phyloP scores from a whole-genome alignment of 345 rosid species.

The Gossypium mustelinum region DNA sequence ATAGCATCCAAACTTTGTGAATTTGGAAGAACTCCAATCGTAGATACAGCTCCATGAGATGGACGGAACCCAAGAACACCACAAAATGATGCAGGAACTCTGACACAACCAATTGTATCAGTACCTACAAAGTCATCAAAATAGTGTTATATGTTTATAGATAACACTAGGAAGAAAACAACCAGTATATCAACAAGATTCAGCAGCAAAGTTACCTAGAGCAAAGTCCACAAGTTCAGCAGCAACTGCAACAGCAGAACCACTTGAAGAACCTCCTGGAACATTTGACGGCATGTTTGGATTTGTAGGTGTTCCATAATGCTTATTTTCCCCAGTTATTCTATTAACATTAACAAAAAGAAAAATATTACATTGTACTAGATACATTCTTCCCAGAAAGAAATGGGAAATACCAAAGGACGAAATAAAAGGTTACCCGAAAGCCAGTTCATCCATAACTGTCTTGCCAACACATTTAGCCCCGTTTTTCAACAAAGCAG shows the following conservation, averaged over 20 bases:
- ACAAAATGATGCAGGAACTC: conserved; percentile 88
- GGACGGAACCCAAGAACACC: conserved; percentile 88
- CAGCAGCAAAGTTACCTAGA: conserved; percentile 46
- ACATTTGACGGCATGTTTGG: conserved; percentile 58
- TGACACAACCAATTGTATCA: conserved; percentile 70
- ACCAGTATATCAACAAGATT: background rate
- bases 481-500: conserved; percentile 67
- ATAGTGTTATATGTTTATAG: conserved; percentile 3
- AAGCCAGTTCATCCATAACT: conserved; percentile 72
- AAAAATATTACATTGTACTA: background rate
- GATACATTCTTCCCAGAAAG: background rate
- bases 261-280: conserved; percentile 93
- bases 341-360: conserved; percentile 27
- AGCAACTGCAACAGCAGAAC: conserved; percentile 93
- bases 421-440: conserved; percentile 45
- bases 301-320: conserved; percentile 80
- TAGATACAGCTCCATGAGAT: conserved; percentile 76
- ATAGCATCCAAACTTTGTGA: conserved; percentile 80
- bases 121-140: conserved; percentile 43
- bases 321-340: conserved; percentile 71
- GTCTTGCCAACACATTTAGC: conserved; percentile 94
- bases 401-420: background rate
- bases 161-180: background rate
- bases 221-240: conserved; percentile 84
- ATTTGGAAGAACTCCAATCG: conserved; percentile 71